Evolutionary conservation across 805 yeast genomes (phyloP).

Genomic region (Pichia phayaonensis): DNA sequence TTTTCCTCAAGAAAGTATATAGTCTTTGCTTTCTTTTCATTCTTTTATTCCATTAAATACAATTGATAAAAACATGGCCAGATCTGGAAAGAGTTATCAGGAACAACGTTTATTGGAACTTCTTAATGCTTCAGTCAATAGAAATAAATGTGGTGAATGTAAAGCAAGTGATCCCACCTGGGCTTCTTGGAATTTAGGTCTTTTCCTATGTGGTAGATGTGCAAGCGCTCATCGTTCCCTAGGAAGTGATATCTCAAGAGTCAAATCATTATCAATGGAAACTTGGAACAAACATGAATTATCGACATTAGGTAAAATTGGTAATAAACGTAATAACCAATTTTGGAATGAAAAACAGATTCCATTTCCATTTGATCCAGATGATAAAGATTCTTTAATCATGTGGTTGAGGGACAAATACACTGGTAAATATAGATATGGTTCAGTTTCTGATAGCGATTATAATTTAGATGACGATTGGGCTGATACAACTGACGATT

Average conservation of each 20-base stretch:
- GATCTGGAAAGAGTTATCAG: conserved; percentile 11
- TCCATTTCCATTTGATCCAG: conserved; percentile 72
- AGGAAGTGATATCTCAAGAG: conserved; percentile 53
- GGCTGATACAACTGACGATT: conserved; percentile 11
- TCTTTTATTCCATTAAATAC: neutral
- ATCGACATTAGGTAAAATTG: conserved; percentile 35
- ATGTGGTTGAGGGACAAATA: conserved; percentile 62
- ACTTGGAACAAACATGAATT: conserved; percentile 57
- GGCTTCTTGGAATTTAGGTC: conserved; percentile 46
- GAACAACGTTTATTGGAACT: conserved; percentile 43
- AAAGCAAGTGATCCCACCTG: conserved; percentile 56
- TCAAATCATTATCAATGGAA: conserved; percentile 69
- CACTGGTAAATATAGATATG: conserved; percentile 48
- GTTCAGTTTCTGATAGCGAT: conserved; percentile 29
- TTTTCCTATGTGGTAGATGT: conserved; percentile 78
- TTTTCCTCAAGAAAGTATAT: neutral
- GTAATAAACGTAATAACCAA: conserved; percentile 53
- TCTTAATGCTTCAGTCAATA: conserved; percentile 50
- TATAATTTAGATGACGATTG: conserved; percentile 25
- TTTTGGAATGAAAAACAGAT: conserved; percentile 63
- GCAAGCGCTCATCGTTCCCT: conserved; percentile 69
- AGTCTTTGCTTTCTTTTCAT: neutral
- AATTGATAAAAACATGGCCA: neutral
- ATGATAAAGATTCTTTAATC: conserved; percentile 51
- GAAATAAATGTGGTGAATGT: conserved; percentile 77